A percentile compares a stretch with the other conserved stretches of the same genome.
Conservation (phyloP, 2,329 filamentous ascomycete genomes). For the Microcera coccophila region DNA sequence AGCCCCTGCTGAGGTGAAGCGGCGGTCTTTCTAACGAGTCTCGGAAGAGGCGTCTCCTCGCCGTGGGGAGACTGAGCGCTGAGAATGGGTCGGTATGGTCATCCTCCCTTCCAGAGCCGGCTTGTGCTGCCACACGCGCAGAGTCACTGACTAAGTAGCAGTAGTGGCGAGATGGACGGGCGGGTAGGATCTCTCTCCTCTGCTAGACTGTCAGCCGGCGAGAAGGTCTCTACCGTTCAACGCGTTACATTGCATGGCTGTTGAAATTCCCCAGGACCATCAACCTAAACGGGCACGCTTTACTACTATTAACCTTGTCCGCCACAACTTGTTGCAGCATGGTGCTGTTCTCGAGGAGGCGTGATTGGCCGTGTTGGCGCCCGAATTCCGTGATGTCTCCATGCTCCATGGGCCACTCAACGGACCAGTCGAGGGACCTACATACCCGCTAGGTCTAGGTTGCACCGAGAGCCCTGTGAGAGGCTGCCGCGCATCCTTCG, state of each 20-base stretch:
- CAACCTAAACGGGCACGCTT: conserved; percentile 12
- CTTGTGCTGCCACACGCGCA: background rate
- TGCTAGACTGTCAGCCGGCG: background rate
- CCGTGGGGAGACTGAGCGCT: background rate
- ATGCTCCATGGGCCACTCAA: conserved; percentile 22
- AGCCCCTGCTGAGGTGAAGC: background rate
- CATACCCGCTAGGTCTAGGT: conserved; percentile 26
- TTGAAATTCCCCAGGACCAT: conserved; percentile 7
- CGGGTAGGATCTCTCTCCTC: background rate
- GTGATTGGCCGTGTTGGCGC: conserved; percentile 37
- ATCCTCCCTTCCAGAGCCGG: background rate
- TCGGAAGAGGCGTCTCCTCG: background rate
- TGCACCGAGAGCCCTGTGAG: conserved; percentile 8
- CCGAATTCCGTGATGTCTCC: conserved; percentile 26
- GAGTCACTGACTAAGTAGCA: background rate
- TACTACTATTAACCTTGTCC: conserved; percentile 3
- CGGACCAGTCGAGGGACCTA: conserved; percentile 27
- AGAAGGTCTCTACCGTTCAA: background rate
- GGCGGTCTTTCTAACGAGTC: background rate
- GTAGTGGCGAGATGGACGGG: background rate
- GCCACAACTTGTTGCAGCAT: conserved; percentile 16
- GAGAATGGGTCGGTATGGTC: background rate
- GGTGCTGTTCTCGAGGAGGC: conserved; percentile 12
- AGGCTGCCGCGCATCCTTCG: conserved; percentile 5
- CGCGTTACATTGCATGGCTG: conserved; percentile 11